Percentiles rank a stretch among this genome's conserved stretches.
phyloP scores from a whole-genome alignment of 2,329 filamentous ascomycete species.

The Colletotrichum salicis region DNA sequence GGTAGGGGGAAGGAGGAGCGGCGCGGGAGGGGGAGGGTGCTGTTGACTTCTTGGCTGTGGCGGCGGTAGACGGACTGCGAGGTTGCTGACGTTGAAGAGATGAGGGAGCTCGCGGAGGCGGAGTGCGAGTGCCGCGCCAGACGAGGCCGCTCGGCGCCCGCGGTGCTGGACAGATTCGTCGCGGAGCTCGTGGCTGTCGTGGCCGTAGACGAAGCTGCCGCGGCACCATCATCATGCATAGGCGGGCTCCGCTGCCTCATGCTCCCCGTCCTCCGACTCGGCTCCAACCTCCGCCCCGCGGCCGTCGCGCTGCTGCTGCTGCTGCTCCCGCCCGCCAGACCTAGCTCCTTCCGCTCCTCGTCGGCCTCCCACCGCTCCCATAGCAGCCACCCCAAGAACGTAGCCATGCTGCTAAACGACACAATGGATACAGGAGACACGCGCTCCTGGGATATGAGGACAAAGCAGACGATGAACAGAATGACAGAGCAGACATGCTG shows the following conservation, averaged over 20 bases:
- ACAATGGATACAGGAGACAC: slow-evolving; percentile 93
- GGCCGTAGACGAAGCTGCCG: neutral
- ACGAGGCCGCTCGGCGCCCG: slow-evolving; percentile 36
- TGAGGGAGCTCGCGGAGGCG: slow-evolving; percentile 65
- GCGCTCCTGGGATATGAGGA: slow-evolving; percentile 86
- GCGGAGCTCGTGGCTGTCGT: slow-evolving; percentile 24
- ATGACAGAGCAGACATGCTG: slow-evolving; percentile 96
- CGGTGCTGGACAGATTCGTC: slow-evolving; percentile 17
- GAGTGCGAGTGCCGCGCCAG: slow-evolving; percentile 59
- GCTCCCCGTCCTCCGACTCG: slow-evolving; percentile 49
- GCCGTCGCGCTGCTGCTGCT: slow-evolving; percentile 47
- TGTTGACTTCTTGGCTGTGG: slow-evolving; percentile 33
- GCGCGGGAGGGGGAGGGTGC: slow-evolving; percentile 5
- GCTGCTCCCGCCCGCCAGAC: neutral
- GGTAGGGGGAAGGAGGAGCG: slow-evolving; percentile 23
- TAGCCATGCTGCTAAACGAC: slow-evolving; percentile 83
- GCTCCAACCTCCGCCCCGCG: slow-evolving; percentile 46
- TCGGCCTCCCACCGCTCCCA: slow-evolving; percentile 92
- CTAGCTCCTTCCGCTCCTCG: slow-evolving; percentile 49
- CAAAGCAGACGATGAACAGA: slow-evolving; percentile 94
- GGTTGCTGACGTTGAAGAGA: slow-evolving; percentile 53
- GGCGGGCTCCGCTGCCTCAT: slow-evolving; percentile 44
- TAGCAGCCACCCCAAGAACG: slow-evolving; percentile 86
- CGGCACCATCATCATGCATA: slow-evolving; percentile 14
- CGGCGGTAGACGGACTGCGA: slow-evolving; percentile 35